Evolutionary conservation across 2,329 filamentous ascomycete genomes (phyloP).

Genomic region (Penicillium digitatum): DNA sequence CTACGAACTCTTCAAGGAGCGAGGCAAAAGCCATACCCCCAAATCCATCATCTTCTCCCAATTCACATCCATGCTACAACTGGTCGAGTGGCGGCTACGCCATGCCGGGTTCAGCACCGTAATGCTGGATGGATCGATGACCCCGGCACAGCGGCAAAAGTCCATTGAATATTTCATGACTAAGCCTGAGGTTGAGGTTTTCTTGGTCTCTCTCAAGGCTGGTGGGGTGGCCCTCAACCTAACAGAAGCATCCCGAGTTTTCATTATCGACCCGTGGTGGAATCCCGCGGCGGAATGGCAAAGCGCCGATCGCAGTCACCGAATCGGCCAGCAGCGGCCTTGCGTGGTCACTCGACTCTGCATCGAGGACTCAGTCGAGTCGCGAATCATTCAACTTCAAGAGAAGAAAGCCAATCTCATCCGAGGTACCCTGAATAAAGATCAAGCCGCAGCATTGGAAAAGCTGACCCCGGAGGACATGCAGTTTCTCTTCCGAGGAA

Average conservation of each 20-base stretch:
- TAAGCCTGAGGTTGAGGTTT: constrained; percentile 89
- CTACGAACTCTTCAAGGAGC: constrained; percentile 86
- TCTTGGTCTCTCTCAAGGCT: constrained; percentile 91
- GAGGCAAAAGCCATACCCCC: constrained; percentile 86
- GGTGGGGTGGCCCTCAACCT: constrained; percentile 93
- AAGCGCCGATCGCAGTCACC: constrained; percentile 87
- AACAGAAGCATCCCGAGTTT: constrained; percentile 90
- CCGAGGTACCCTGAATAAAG: constrained; percentile 90
- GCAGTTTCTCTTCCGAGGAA: constrained; percentile 90
- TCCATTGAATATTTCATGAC: constrained; percentile 97
- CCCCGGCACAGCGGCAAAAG: constrained; percentile 82
- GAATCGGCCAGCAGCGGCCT: constrained; percentile 89
- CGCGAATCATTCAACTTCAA: constrained; percentile 88
- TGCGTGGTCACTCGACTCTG: constrained; percentile 92
- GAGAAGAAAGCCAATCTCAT: constrained; percentile 99
- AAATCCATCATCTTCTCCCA: constrained; percentile 98
- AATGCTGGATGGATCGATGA: constrained; percentile 98
- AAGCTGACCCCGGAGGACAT: constrained; percentile 86
- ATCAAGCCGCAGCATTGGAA: constrained; percentile 78
- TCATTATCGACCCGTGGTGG: constrained; percentile 99
- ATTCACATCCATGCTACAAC: constrained; percentile 94
- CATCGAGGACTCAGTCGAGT: constrained; percentile 96
- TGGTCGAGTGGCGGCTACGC: constrained; percentile 93
- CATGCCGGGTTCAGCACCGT: constrained; percentile 97
- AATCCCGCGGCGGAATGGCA: constrained; percentile 99